phyloP scores from a whole-genome alignment of 768 basidiomycete species.

The Daedaleopsis sinensis region DNA sequence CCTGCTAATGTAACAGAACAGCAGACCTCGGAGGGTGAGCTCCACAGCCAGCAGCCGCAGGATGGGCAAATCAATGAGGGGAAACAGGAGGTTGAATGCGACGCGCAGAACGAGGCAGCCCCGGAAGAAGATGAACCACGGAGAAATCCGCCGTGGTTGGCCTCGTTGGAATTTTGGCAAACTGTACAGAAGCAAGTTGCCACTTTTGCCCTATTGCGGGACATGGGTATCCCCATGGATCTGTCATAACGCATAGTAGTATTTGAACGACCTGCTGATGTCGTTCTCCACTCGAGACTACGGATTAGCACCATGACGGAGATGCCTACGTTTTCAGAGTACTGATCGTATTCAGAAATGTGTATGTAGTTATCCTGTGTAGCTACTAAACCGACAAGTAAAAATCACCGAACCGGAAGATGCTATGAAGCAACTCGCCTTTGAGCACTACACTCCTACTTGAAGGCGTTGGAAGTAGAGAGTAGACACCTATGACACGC shows the following conservation, averaged over 20 bases:
- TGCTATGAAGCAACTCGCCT: no score
- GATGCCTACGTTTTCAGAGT: no score
- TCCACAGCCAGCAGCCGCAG: not conserved
- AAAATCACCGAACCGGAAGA: no score
- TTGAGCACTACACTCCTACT: no score
- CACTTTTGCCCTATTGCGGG: not conserved
- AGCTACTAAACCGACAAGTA: no score
- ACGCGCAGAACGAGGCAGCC: not conserved
- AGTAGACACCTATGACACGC: not conserved
- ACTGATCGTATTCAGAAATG: no score
- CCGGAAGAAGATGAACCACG: not conserved
- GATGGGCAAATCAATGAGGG: not conserved
- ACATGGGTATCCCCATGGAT: constrained; percentile 6
- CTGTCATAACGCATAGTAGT: not conserved
- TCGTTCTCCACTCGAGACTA: no score
- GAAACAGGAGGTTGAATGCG: no score
- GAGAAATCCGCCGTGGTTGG: not conserved
- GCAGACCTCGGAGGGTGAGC: not conserved
- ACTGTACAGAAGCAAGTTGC: constrained; percentile 12
- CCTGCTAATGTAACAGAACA: not conserved
- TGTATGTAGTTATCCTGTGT: no score
- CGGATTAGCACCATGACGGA: no score
- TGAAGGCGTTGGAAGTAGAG: not conserved
- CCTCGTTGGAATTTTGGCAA: not conserved
- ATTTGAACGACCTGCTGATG: not conserved